Base-by-base conservation (phyloP, 2,329 filamentous ascomycete genomes). In the Aureobasidium sp. region DNA sequence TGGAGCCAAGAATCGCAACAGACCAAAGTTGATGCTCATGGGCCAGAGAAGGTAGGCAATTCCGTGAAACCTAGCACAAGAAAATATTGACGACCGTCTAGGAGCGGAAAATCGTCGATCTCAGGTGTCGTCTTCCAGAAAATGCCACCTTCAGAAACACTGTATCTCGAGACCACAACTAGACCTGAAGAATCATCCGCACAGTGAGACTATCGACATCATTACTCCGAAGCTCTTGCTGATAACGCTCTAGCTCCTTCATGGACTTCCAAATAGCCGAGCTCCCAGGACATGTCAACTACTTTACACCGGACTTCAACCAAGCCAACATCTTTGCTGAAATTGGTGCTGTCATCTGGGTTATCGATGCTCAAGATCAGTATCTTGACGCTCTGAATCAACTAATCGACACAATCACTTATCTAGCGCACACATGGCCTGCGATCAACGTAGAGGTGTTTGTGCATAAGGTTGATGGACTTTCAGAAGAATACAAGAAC, bases 201-300 rank as follows among this genome's bases (percentile, higher is more conserved):
- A 77, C 88, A 93, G 90, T 96, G 70, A 72, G 88, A 29, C 7
- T 17, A 24, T 47, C 16, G 21, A 35, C n/a, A 41, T 19, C 8
- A 41, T 35, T 25, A 12, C 61, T 30, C 32, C 27, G 3, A 27
- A 35, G 12, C 41, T 27, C 27, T 16, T 25, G 10, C 53, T 50
- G 17, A 44, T 37, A n/a, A 51, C 25, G 19, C 4, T 22, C 11
- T 55, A 96, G 90, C 61, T 97, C 93, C 3, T 97, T 98, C 68
- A 96, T 97, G 90, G 91, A 97, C 67, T 96, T 97, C 61, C 91
- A 97, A 71, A 88, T 96, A 42, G 96, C 90, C 88, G 93, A 98
- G 67, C 90, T 98, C 55, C 93, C 93, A 2, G 90, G 91, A 21
- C 90, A 97, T 70, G 82, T 97, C 59, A 88, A 96, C 71, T 94